Percentiles rank a stretch among this genome's conserved stretches.
Evolutionary conservation across 495 filamentous ascomycete species (phyloP).

Genomic region (Lasiosphaeria miniovina): DNA sequence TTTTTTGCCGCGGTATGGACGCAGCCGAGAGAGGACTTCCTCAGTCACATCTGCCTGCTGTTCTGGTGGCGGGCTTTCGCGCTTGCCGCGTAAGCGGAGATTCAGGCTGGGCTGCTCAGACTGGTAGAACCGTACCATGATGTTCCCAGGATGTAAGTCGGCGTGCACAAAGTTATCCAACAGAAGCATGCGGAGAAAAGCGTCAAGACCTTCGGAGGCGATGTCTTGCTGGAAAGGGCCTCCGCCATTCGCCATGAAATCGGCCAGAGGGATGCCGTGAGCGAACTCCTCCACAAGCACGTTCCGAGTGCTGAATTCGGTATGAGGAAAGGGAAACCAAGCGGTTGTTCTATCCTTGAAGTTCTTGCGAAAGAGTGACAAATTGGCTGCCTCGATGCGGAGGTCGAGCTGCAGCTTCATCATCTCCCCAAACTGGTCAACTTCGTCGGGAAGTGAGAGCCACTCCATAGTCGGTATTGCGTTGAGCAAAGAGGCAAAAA

Average conservation of each 20-base stretch:
- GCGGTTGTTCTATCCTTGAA: conserved; percentile 88
- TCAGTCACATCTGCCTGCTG: conserved; percentile 76
- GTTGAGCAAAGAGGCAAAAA: conserved; percentile 86
- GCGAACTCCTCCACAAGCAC: conserved; percentile 96
- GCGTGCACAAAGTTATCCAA: conserved; percentile 98
- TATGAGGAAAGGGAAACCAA: conserved; percentile 93
- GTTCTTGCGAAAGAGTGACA: conserved; percentile 83
- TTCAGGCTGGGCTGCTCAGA: conserved; percentile 66
- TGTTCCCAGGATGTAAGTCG: conserved; percentile 97
- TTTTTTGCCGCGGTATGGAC: conserved; percentile 63
- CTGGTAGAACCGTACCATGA: conserved; percentile 99
- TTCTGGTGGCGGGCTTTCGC: conserved; percentile 37
- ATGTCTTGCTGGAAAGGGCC: conserved; percentile 93
- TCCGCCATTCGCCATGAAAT: conserved; percentile 86
- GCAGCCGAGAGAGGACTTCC: conserved; percentile 72
- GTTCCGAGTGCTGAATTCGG: conserved; percentile 84
- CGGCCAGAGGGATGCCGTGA: conserved; percentile 84
- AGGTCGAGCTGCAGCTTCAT: conserved; percentile 96
- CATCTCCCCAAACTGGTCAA: conserved; percentile 93
- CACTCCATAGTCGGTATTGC: conserved; percentile 93
- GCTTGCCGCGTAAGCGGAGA: conserved; percentile 39
- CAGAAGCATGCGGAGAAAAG: conserved; percentile 96
- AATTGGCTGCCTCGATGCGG: conserved; percentile 89
- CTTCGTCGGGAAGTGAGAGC: conserved; percentile 95
- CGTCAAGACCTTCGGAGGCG: conserved; percentile 91